Evolutionary conservation across 1,139 yeast genomes (phyloP), one percentile per base, ranked within the genome.

Genomic region (Suhomyces guaymorum): DNA sequence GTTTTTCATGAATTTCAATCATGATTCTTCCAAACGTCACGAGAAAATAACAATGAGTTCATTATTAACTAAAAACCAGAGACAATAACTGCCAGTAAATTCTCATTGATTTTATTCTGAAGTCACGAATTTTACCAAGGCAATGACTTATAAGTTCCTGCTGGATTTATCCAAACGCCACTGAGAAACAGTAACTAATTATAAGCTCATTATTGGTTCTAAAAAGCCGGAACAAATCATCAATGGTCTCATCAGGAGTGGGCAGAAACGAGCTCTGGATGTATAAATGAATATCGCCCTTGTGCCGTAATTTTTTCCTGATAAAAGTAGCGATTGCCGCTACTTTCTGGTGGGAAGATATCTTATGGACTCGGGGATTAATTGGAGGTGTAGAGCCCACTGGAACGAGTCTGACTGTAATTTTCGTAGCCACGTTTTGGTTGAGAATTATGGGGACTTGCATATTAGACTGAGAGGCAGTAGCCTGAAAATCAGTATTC

Each of bases 181-280:
- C 70, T 12, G 69, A 60, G 33, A 72, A 66, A 47, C 84, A 79
- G 42, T 79, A 79, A 28, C 74, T 70, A 2, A 79, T 61, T 5
- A 77, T 64, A 39, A 79, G 59, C 47, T 78, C 84, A 33, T 67
- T 66, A 36, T 70, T 71, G 1, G 70, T 66, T 24, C 63, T 64
- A 51, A 77, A 79, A 30, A 58, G 47, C 14, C 52, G 53, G 47
- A 52, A 74, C 35, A 79, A 55, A 36, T 73, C 73, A 1, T 78
- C 78, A 8, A 79, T 48, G 17, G 54, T 62, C 44, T 79, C 84
- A 44, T 78, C 82, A 0, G 80, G 82, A 25, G 69, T 70, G 1
- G 86, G 85, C 43, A 72, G 74, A 44, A 80, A 78, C 11, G 82
- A 75, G 51, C 73, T 80, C 44, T 76, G 81, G 7, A 80, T 61